Base-by-base conservation (phyloP, 2,329 filamentous ascomycete species). In the Claviceps digitariae region DNA sequence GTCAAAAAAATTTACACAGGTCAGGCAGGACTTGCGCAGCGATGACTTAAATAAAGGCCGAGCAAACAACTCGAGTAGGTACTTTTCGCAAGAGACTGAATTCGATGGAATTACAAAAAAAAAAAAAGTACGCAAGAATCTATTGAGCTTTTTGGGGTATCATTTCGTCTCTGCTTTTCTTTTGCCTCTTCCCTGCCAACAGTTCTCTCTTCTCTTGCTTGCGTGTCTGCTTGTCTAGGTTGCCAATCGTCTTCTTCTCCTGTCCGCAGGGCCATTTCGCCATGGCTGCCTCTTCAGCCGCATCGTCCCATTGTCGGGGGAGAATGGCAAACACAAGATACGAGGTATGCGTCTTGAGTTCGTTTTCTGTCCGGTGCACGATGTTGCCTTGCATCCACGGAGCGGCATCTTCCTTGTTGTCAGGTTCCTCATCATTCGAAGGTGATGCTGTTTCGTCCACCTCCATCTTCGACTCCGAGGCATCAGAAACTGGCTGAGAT, bases 341-440 rank as follows among this genome's bases (percentile, higher is more conserved):
- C n/a, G 87, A 93, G 0, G 93, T 98, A 69, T 98, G 93, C 8
- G 87, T 93, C 76, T 95, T 96, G 56, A 97, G 72, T 63, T 98
- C 93, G 0, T 83, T 73, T 70, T 98, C 93, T 0, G 87, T 83
- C 25, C 89, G 79, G 62, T 94, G 88, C 31, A 89, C 77, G 43
- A 97, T 64, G 29, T 81, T 79, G 1, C 93, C 93, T 56, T 90
- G 81, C 64, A 86, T 80, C 72, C 84, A 95, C 1, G 78, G 67
- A 57, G 87, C 82, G 13, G 67, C 63, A 4, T 67, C 63, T 4
- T 61, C 59, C 4, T 51, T 59, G 5, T 51, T 40, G 4, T 25
- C 50, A 8, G 57, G 51, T 51, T 65, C 43, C 43, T 50, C 21
- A 20, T 21, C 27, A 34, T 15, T 27, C 34, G 45, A 41, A 12